Conservation (phyloP, 2,329 filamentous ascomycete genomes). For the Trichothecium roseum region DNA sequence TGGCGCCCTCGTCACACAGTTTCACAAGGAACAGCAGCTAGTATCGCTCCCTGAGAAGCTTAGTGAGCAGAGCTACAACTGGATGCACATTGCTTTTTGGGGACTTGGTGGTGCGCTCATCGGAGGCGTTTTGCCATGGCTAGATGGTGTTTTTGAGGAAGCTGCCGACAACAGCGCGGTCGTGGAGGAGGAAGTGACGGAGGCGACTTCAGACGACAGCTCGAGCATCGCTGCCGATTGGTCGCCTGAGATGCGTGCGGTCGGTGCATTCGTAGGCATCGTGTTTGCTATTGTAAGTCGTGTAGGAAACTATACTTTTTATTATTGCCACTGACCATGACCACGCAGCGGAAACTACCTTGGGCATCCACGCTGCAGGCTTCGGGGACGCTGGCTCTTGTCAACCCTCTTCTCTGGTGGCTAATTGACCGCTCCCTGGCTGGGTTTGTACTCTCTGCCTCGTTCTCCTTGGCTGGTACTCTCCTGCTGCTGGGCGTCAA, state of each 20-base stretch:
- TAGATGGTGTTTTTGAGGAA: constrained; percentile 66
- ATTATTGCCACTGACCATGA: background rate
- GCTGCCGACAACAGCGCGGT: constrained; percentile 23
- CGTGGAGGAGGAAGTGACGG: constrained; percentile 17
- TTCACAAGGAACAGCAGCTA: constrained; percentile 56
- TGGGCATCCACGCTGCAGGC: constrained; percentile 96
- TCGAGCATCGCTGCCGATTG: constrained; percentile 51
- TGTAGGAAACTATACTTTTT: too few species aligned
- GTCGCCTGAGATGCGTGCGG: constrained; percentile 51
- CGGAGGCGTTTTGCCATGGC: constrained; percentile 72
- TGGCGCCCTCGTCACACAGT: constrained; percentile 67
- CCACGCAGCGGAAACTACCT: constrained; percentile 68
- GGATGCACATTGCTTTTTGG: constrained; percentile 71
- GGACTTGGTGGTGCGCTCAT: constrained; percentile 67
- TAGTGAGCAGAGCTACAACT: constrained; percentile 34
- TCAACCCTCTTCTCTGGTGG: constrained; percentile 93
- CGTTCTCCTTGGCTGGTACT: constrained; percentile 66
- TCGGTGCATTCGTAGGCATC: constrained; percentile 52
- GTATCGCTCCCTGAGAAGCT: constrained; percentile 43
- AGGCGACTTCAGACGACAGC: constrained; percentile 2
- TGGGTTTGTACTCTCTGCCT: constrained; percentile 69
- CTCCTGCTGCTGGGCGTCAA: constrained; percentile 63
- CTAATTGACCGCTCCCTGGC: constrained; percentile 82
- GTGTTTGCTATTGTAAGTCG: constrained; percentile 64
- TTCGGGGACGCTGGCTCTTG: constrained; percentile 77